These are phyloP conservation scores for Pulveroboletus sp. DNA, from an alignment of 768 basidiomycete species.

Conservation along the genomic window DNA sequence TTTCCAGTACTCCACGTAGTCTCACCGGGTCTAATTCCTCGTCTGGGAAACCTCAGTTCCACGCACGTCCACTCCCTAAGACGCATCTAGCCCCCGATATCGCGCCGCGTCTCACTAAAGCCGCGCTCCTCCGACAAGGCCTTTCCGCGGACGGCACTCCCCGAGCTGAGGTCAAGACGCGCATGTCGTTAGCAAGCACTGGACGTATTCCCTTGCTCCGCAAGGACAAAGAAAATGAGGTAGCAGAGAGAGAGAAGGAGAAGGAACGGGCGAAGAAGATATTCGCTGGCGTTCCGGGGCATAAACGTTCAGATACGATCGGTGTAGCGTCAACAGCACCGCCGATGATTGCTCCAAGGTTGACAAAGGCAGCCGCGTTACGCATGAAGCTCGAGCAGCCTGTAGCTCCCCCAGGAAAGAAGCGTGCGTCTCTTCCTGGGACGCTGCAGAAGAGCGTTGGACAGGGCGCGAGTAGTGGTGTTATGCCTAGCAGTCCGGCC, in stretches of 20 bases:
- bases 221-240: slow-evolving; percentile 26
- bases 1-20: slow-evolving; percentile 26
- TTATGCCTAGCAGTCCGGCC: slow-evolving; percentile 4
- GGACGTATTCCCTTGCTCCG: slow-evolving; percentile 27
- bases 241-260: slow-evolving; percentile 49
- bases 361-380: slow-evolving; percentile 72
- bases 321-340: slow-evolving; percentile 70
- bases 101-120: slow-evolving; percentile 69
- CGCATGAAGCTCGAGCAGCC: slow-evolving; percentile 50
- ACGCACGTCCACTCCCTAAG: slow-evolving; percentile 61
- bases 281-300: slow-evolving; percentile 77
- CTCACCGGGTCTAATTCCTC: slow-evolving; percentile 30
- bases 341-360: slow-evolving; percentile 64
- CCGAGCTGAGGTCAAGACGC: slow-evolving; percentile 14
- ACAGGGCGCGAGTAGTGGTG: slow-evolving; percentile 1
- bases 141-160: slow-evolving; percentile 36
- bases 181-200: slow-evolving; percentile 34
- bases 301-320: slow-evolving; percentile 67
- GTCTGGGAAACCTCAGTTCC: slow-evolving; percentile 51
- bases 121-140: slow-evolving; percentile 70
- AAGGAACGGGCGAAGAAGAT: slow-evolving; percentile 60
- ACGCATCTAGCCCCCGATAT: slow-evolving; percentile 63
- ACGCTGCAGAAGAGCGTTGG: slow-evolving; percentile 9
- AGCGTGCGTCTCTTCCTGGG: slow-evolving; percentile 32
- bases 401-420: slow-evolving; percentile 36